Percentiles rank a stretch among this genome's conserved stretches.
Evolutionary conservation across 805 yeast species (phyloP).

Genomic region (Ascoidea asiatica): DNA sequence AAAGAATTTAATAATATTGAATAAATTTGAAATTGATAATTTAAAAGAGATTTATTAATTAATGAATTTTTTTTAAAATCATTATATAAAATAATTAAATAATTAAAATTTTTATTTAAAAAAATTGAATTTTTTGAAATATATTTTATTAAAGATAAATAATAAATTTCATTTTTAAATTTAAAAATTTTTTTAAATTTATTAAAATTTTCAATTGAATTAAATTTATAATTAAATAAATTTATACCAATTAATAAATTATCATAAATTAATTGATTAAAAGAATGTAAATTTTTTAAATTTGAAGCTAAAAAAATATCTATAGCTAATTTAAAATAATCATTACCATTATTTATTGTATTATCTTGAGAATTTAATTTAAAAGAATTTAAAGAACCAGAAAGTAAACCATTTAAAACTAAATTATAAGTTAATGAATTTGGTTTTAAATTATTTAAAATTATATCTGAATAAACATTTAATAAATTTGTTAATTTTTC

Average conservation of each 20-base stretch:
- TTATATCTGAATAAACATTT: conserved; percentile 10
- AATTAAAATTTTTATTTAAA: neutral
- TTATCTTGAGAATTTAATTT: conserved; percentile 7
- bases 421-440: conserved; percentile 5
- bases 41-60: conserved; percentile 1
- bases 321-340: conserved; percentile 9
- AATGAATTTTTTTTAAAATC: conserved; percentile 3
- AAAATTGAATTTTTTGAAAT: conserved; percentile 1
- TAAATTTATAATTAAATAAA: conserved; percentile 6
- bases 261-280: conserved; percentile 6
- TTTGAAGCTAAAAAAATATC: conserved; percentile 11
- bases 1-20: conserved; percentile 6
- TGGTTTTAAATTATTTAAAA: conserved; percentile 4
- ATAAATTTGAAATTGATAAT: conserved; percentile 8
- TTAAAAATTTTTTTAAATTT: conserved; percentile 5
- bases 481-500: conserved; percentile 6
- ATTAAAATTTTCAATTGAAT: conserved; percentile 1
- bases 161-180: conserved; percentile 6
- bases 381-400: conserved; percentile 7
- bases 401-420: conserved; percentile 5
- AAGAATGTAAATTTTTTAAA: conserved; percentile 3
- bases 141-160: conserved; percentile 7
- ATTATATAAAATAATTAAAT: conserved; percentile 4
- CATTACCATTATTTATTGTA: conserved; percentile 6
- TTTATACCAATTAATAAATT: conserved; percentile 6